These are phyloP conservation scores for Inga oerstediana DNA, from an alignment of 306 rosid genomes.

Conservation along the genomic window DNA sequence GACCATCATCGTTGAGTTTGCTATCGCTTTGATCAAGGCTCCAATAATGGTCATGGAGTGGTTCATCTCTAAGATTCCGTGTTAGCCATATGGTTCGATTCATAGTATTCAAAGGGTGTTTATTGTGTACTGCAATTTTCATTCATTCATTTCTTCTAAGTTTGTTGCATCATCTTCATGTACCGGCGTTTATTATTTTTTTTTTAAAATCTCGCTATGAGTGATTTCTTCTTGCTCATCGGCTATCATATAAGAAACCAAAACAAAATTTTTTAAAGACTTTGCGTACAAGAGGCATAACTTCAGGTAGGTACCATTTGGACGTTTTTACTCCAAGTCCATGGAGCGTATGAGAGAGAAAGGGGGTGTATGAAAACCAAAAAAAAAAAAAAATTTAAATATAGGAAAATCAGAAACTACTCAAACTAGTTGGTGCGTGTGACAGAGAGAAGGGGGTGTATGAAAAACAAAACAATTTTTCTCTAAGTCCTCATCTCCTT, in stretches of 20 bases:
- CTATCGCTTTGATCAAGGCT: constrained; percentile 67
- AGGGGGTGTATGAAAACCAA: neutral
- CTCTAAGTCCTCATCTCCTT: too few species aligned
- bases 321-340: neutral
- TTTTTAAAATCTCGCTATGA: neutral
- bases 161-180: constrained; percentile 10
- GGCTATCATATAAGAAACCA: too few species aligned
- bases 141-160: neutral
- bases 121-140: neutral
- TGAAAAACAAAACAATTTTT: neutral
- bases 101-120: neutral
- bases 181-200: too few species aligned
- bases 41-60: constrained; percentile 77
- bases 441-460: neutral
- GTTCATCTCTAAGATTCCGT: constrained; percentile 88
- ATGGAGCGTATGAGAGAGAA: neutral
- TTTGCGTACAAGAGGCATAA: too few species aligned
- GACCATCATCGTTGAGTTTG: constrained; percentile 78
- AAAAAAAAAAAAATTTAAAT: too few species aligned
- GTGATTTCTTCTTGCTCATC: neutral
- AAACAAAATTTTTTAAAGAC: too few species aligned
- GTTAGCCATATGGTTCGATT: constrained; percentile 40
- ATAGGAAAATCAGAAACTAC: too few species aligned
- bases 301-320: neutral
- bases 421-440: neutral